Evolutionary conservation across 805 yeast genomes (phyloP), one percentile per base, ranked within the genome.

Genomic region (Teunomyces panamensis): DNA sequence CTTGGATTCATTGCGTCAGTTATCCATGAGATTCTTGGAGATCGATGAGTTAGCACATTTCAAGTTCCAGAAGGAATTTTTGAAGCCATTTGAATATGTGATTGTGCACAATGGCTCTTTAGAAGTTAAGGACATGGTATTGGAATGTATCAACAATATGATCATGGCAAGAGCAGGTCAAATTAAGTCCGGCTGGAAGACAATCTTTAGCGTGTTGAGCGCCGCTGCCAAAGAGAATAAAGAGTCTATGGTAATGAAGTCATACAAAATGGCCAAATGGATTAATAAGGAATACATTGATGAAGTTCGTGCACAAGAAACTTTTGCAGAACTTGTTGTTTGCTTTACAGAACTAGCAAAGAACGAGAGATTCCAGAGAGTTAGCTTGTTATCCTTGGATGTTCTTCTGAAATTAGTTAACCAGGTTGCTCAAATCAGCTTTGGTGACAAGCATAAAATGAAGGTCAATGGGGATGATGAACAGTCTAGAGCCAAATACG

Each of bases 1-100:
- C 0, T 73, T 95, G 47, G 98, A 94, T 63, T 91, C 98, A 0
- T 77, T 94, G 56, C 81, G 98, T 58, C 99, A 94, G 67, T 74
- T 94, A 47, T 85, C 96, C 4, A 85, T 89, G 81, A 78, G 98
- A 57, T 95, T 94, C 65, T 80, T 94, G 58, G 96, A 89, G 49
- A 80, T 94, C 52, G 98, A 94, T 49, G 99, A 94, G 65, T 79
- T 94, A 65, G 79, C 97, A 0, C 96, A 96, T 59, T 94, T 94
- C 76, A 90, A 87, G 65, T 94, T 94, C 71, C 99, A 94, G 65
- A 85, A 86, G 57, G 97, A 92, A 62, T 95, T 94, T 59, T 77
- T 94, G 63, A 82, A 84, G 59, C 99, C 99, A 1, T 94, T 91
- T 67, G 89, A 86, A 55, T 84, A 84, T 61, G 84, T 90, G 17